Conservation (phyloP, 2,329 filamentous ascomycete genomes). For the Cyclaneusma minus region DNA sequence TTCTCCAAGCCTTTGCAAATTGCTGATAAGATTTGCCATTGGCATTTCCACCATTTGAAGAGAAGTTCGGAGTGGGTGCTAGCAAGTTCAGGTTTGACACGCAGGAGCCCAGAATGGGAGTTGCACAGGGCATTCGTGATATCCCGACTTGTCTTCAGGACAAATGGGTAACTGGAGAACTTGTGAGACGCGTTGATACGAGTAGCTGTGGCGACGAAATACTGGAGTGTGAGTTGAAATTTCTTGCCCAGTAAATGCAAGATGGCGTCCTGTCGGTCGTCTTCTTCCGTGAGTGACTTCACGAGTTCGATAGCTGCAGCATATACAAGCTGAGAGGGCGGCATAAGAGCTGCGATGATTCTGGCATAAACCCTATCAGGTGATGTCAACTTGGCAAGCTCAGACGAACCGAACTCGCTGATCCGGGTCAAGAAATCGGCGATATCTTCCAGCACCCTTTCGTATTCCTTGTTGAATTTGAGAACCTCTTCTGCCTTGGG, state of each 20-base stretch:
- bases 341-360: constrained; percentile 69
- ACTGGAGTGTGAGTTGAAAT: constrained; percentile 26
- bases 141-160: constrained; percentile 40
- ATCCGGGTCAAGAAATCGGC: constrained; percentile 64
- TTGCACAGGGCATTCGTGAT: constrained; percentile 41
- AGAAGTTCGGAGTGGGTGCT: constrained; percentile 25
- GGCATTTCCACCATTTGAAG: constrained; percentile 61
- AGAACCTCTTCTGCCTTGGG: no score
- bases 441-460: constrained; percentile 44
- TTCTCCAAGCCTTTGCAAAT: constrained; percentile 69
- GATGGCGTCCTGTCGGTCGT: constrained; percentile 34
- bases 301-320: constrained; percentile 69
- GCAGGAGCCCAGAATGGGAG: constrained; percentile 32
- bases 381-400: constrained; percentile 52
- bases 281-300: constrained; percentile 63
- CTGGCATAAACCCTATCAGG: no score
- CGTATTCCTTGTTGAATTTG: constrained; percentile 66
- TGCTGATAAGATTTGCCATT: constrained; percentile 72
- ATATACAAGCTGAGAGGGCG: constrained; percentile 63
- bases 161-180: constrained; percentile 41
- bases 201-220: constrained; percentile 27
- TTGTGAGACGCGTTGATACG: constrained; percentile 27
- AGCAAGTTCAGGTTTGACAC: constrained; percentile 11
- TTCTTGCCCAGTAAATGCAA: constrained; percentile 28
- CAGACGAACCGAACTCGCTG: constrained; percentile 54